phyloP scores from a whole-genome alignment of 176 grass and related monocot genomes.

The Elaeis guineensis region DNA sequence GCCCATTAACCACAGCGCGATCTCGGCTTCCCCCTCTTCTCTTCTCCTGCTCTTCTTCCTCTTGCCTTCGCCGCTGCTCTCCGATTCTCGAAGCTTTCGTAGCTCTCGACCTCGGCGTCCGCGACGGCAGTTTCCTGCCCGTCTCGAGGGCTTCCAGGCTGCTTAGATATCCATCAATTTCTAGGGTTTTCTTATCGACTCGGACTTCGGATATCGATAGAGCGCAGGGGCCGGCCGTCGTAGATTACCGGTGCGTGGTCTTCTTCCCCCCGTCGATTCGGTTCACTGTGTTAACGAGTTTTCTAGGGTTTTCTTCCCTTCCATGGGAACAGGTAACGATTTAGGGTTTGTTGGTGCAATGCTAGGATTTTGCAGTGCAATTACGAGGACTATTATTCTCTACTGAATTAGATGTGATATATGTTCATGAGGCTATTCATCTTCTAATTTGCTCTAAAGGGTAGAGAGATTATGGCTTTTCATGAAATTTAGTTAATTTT shows the following conservation, averaged over 20 bases:
- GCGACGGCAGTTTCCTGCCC: conserved; percentile 24
- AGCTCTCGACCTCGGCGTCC: background rate
- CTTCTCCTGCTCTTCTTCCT: background rate
- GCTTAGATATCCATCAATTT: conserved; percentile 1
- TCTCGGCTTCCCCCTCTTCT: background rate
- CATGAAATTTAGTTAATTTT: no score
- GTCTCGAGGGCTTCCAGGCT: conserved; percentile 4
- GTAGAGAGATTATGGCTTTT: no score
- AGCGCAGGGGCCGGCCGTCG: conserved; percentile 16
- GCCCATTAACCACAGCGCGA: conserved; percentile 7
- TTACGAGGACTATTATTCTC: no score
- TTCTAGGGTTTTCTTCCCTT: background rate
- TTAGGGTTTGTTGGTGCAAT: no score
- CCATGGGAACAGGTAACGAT: background rate
- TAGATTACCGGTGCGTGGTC: conserved; percentile 39
- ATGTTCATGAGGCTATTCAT: no score
- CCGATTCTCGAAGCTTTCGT: background rate
- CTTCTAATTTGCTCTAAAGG: no score
- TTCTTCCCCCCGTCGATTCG: no score
- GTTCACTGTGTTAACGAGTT: no score
- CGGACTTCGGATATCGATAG: conserved; percentile 23
- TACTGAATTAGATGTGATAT: no score
- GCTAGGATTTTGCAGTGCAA: no score
- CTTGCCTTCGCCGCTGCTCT: background rate
- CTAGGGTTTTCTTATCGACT: conserved; percentile 39